These are phyloP conservation scores for Penicillium sp. DNA, from an alignment of 2,329 filamentous ascomycete species.

Conservation along the genomic window DNA sequence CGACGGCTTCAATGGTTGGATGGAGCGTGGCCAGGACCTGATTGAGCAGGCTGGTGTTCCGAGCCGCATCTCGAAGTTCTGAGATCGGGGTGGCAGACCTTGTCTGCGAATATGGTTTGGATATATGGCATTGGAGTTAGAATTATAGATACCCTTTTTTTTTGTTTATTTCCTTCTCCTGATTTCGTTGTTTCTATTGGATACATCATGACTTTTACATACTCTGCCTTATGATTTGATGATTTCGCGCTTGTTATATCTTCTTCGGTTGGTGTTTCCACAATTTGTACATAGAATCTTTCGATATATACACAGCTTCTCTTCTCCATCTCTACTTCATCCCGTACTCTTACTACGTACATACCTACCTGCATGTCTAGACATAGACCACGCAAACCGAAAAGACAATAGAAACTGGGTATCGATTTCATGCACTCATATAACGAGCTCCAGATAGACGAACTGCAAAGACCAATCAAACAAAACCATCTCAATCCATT, in stretches of 20 bases:
- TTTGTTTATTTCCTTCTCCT: conserved; percentile 2
- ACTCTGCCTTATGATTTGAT: conserved; percentile 22
- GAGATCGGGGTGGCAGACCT: not conserved
- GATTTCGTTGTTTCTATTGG: conserved; percentile 6
- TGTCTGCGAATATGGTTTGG: conserved; percentile 2
- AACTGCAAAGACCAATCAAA: not conserved
- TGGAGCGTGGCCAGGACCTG: conserved; percentile 37
- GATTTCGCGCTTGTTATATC: conserved; percentile 13
- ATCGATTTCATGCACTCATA: conserved; percentile 23
- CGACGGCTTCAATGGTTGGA: conserved; percentile 41
- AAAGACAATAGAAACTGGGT: conserved; percentile 15
- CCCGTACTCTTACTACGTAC: not conserved
- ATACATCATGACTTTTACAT: conserved; percentile 16
- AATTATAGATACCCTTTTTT: conserved; percentile 37
- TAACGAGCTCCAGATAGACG: conserved; percentile 3
- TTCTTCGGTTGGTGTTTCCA: conserved; percentile 3
- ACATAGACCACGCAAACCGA: not conserved
- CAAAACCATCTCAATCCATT: not conserved
- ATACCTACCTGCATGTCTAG: not conserved
- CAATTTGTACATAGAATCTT: conserved; percentile 14
- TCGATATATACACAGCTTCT: conserved; percentile 9
- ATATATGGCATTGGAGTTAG: conserved; percentile 22
- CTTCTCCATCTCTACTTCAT: not conserved
- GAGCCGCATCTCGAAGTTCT: conserved; percentile 27
- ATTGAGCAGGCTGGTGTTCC: conserved; percentile 41